These are phyloP conservation scores for Isoetes taiwanensis DNA, from an alignment of 75 land plant genomes.

Conservation along the genomic window DNA sequence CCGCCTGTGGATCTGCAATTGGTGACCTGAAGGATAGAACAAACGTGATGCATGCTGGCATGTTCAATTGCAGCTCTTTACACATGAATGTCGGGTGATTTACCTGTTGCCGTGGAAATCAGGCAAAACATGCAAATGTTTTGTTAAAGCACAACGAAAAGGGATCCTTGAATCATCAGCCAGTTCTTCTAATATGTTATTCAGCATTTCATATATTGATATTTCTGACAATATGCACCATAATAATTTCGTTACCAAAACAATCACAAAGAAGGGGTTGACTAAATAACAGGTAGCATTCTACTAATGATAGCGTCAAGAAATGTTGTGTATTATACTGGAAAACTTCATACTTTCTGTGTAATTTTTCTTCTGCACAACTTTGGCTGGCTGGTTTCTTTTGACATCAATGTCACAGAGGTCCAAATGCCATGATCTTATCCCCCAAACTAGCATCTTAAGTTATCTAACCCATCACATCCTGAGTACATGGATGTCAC, in stretches of 20 bases:
- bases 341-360: no score
- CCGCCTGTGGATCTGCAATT: conserved; percentile 74
- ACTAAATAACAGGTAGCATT: no score
- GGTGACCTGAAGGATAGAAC: conserved; percentile 52
- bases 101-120: conserved; percentile 98
- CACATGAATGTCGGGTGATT: neutral
- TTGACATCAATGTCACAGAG: no score
- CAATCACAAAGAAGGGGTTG: neutral
- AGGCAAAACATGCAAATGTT: conserved; percentile 68
- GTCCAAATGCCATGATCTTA: no score
- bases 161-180: conserved; percentile 38
- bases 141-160: conserved; percentile 69
- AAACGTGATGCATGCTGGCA: neutral
- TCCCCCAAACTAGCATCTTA: no score
- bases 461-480: no score
- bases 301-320: no score
- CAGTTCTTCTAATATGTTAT: conserved; percentile 51
- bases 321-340: no score
- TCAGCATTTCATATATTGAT: conserved; percentile 66
- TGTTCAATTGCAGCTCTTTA: neutral
- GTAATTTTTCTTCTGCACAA: no score
- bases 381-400: no score
- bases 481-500: no score
- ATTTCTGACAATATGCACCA: conserved; percentile 27
- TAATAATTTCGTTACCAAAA: neutral